Conservation (phyloP, 164 flowering plant species). For the Nelumbo lutea region DNA sequence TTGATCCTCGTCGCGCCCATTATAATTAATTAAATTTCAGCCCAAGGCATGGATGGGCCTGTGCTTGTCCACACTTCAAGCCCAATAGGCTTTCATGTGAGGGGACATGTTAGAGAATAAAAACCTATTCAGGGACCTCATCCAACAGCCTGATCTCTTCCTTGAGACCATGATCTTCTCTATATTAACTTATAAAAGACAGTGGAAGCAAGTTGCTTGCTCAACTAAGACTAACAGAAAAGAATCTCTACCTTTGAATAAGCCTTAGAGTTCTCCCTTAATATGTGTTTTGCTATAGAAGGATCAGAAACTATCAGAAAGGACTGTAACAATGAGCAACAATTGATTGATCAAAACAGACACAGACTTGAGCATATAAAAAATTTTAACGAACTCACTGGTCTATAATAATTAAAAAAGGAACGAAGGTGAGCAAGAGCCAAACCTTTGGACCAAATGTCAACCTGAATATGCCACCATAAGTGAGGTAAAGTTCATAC, state of each 20-base stretch:
- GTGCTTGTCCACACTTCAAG: too few species aligned
- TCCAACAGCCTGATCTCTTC: too few species aligned
- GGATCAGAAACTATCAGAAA: conserved; percentile 96
- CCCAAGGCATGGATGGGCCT: too few species aligned
- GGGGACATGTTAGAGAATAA: too few species aligned
- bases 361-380: background rate
- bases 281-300: conserved; percentile 75
- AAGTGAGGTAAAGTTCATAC: conserved; percentile 78
- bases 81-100: too few species aligned
- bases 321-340: conserved; percentile 55
- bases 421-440: background rate
- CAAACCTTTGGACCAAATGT: conserved; percentile 94
- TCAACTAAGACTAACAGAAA: conserved; percentile 1
- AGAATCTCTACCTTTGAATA: conserved; percentile 76
- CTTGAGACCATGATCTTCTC: too few species aligned
- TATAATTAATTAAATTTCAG: too few species aligned
- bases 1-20: too few species aligned
- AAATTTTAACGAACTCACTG: background rate
- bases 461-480: conserved; percentile 89
- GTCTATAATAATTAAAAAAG: background rate
- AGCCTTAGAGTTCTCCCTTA: conserved; percentile 80
- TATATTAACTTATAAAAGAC: background rate
- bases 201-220: background rate
- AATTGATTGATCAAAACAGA: conserved; percentile 4
- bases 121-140: too few species aligned